Evolutionary conservation across 345 rosid genomes (phyloP).

Genomic region (Hypericum androsaemum): DNA sequence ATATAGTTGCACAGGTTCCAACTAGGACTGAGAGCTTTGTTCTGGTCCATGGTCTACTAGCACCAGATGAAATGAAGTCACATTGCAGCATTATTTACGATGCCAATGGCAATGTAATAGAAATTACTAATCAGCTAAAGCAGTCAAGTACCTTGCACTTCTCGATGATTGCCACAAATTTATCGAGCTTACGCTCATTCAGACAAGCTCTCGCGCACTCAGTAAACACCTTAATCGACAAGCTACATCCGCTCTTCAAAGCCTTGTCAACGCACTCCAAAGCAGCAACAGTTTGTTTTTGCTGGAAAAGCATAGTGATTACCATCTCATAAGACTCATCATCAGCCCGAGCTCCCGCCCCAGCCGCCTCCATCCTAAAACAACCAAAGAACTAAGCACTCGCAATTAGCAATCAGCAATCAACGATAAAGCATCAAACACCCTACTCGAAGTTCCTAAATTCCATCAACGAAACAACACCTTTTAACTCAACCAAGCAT

Average conservation of each 20-base stretch:
- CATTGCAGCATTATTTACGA: not conserved
- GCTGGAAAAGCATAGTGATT: slow-evolving; percentile 40
- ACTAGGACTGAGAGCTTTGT: slow-evolving; percentile 71
- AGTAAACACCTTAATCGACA: slow-evolving; percentile 44
- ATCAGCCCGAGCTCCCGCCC: slow-evolving; percentile 70
- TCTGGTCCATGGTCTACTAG: slow-evolving; percentile 62
- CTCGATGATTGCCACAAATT: slow-evolving; percentile 62
- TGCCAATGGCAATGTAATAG: not conserved
- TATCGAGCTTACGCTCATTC: slow-evolving; percentile 42
- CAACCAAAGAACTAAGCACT: slow-evolving; percentile 8
- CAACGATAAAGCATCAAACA: not conserved
- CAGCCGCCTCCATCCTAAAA: slow-evolving; percentile 75
- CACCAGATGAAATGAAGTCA: slow-evolving; percentile 18
- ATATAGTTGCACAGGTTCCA: slow-evolving; percentile 61
- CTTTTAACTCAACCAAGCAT: not conserved
- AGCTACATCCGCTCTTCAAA: slow-evolving; percentile 47
- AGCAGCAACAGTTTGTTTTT: slow-evolving; percentile 47
- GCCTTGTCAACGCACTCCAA: slow-evolving; percentile 50
- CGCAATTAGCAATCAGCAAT: not conserved
- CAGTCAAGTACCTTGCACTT: slow-evolving; percentile 67
- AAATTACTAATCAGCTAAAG: not conserved
- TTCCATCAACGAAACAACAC: not conserved
- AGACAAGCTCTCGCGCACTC: slow-evolving; percentile 54
- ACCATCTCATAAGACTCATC: slow-evolving; percentile 75
- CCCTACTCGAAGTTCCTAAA: slow-evolving; percentile 6